These are phyloP conservation scores for Fraxinus cuspidata DNA, from an alignment of 257 asterid species.

Conservation along the genomic window DNA sequence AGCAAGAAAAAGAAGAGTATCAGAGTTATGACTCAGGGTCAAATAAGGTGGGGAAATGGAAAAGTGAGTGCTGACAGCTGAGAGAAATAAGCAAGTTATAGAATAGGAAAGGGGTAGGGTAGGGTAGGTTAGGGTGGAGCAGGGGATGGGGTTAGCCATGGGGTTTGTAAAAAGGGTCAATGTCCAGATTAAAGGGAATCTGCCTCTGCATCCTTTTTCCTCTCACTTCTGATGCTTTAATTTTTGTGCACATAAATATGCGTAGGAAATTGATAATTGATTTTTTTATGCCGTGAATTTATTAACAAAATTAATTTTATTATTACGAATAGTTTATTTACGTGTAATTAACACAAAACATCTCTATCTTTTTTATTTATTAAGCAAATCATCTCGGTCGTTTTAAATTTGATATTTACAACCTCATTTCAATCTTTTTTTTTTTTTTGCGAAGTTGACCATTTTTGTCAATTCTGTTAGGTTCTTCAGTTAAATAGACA, in stretches of 20 bases:
- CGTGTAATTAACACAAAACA: no score
- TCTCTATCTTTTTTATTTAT: no score
- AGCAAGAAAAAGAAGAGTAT: not conserved
- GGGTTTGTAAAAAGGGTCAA: conserved; percentile 1
- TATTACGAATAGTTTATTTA: no score
- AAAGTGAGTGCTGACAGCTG: not conserved
- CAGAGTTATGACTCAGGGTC: conserved; percentile 27
- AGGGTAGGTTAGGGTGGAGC: not conserved
- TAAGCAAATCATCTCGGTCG: no score
- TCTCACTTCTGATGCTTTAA: conserved; percentile 12
- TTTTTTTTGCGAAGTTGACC: no score
- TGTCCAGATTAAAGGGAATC: conserved; percentile 40
- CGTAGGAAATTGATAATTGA: not conserved
- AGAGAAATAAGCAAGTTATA: conserved; percentile 2
- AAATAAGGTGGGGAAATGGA: conserved; percentile 20
- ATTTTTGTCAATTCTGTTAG: no score
- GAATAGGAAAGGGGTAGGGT: conserved; percentile 4
- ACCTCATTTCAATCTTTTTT: no score
- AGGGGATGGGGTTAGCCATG: not conserved
- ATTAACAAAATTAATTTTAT: no score
- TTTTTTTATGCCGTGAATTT: not conserved
- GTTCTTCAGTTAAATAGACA: no score
- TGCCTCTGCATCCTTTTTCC: conserved; percentile 20
- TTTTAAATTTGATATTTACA: no score
- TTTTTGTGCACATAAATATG: not conserved